Evolutionary conservation across 2,329 filamentous ascomycete species (phyloP).

Genomic region (Fusarium annulatum): DNA sequence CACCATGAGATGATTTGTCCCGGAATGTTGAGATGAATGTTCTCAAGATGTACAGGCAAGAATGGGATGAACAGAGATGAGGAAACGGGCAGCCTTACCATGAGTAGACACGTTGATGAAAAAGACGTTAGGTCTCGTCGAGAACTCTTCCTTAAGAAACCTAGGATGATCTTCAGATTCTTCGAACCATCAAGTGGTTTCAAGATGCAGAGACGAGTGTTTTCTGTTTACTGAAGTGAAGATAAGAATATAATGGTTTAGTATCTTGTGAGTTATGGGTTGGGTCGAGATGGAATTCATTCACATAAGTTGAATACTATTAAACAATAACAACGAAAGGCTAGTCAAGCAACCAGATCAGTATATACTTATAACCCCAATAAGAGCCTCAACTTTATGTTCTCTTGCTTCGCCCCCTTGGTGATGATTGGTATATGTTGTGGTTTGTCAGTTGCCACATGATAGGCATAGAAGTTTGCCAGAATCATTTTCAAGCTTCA

Average conservation of each 20-base stretch:
- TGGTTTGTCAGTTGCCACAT: conserved; percentile 3
- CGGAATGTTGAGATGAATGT: not conserved
- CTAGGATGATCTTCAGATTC: not conserved
- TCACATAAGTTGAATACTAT: not conserved
- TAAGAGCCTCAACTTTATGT: not conserved
- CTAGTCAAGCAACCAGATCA: not conserved
- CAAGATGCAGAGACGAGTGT: too few species aligned
- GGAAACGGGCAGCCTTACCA: not conserved
- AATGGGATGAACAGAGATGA: not conserved
- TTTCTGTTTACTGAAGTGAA: not conserved
- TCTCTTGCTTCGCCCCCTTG: too few species aligned
- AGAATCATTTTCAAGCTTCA: not conserved
- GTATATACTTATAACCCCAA: not conserved
- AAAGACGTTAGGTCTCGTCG: not conserved
- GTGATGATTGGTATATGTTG: not conserved
- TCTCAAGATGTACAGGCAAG: not conserved
- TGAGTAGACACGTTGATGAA: not conserved
- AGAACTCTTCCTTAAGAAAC: not conserved
- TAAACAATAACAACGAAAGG: not conserved
- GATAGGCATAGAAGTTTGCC: conserved; percentile 1
- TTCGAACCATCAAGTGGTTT: not conserved
- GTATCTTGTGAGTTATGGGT: not conserved
- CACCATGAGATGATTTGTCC: not conserved
- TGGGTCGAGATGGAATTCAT: not conserved
- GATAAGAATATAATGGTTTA: not conserved